Evolutionary conservation across 139 green algal species (phyloP).

Genomic region (Tetraselmis striata): DNA sequence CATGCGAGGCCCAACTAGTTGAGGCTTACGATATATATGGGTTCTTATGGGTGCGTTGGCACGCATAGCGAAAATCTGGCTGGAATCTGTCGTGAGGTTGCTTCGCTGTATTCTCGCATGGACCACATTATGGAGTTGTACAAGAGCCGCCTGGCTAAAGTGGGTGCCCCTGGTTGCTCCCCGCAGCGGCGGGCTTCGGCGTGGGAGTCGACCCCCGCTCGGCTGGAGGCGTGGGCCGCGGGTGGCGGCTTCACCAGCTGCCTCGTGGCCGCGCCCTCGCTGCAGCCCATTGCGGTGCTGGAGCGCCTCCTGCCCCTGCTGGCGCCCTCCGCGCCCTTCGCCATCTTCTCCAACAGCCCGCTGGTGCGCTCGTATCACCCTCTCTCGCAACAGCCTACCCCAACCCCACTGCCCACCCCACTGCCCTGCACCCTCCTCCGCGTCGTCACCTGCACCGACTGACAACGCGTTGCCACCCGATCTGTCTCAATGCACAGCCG

Average conservation of each 20-base stretch:
- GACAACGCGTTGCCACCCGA: not conserved
- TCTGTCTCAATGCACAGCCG: not conserved
- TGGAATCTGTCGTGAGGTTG: too few species aligned
- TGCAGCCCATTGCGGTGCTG: constrained; percentile 44
- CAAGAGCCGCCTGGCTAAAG: too few species aligned
- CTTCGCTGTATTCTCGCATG: too few species aligned
- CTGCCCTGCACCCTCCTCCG: constrained; percentile 34
- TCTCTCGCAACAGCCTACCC: not conserved
- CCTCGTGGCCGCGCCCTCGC: constrained; percentile 48
- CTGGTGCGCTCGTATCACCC: not conserved
- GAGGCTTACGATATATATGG: too few species aligned
- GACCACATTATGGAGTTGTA: too few species aligned
- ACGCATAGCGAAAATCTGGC: too few species aligned
- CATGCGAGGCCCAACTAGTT: too few species aligned
- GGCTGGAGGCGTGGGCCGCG: not conserved
- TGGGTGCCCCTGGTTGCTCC: too few species aligned
- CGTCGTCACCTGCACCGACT: not conserved
- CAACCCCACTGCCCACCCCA: constrained; percentile 6
- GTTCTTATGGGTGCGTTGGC: too few species aligned
- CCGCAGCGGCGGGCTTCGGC: not conserved
- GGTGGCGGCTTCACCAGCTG: constrained; percentile 47
- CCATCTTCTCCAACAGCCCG: constrained; percentile 34
- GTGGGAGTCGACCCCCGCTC: not conserved
- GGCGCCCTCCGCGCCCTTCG: constrained; percentile 61
- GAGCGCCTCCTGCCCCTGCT: constrained; percentile 58